Evolutionary conservation across 495 filamentous ascomycete genomes (phyloP).

Genomic region (Aspergillus conjunctus): DNA sequence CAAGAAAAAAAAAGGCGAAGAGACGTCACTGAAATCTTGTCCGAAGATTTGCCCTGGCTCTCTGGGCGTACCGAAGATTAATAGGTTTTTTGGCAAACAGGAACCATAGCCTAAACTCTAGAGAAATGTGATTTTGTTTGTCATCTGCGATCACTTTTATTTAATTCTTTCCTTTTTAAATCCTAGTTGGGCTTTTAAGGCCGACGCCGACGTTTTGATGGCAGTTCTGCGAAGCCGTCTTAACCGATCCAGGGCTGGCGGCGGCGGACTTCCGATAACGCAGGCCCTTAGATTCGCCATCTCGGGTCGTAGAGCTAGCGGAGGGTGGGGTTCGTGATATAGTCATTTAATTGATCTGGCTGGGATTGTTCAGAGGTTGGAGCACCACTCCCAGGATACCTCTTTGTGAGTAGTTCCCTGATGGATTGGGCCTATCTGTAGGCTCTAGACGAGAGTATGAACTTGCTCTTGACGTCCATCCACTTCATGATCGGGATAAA

Average conservation of each 20-base stretch:
- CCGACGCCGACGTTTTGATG: neutral
- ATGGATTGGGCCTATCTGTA: no score
- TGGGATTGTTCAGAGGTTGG: no score
- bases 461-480: no score
- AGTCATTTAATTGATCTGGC: no score
- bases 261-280: conserved; percentile 21
- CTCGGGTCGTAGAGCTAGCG: neutral
- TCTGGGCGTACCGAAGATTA: conserved; percentile 12
- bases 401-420: no score
- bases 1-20: no score
- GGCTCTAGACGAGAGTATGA: no score
- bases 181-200: neutral
- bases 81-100: conserved; percentile 12
- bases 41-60: neutral
- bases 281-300: conserved; percentile 7
- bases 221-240: conserved; percentile 13
- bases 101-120: conserved; percentile 5
- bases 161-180: conserved; percentile 5
- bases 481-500: no score
- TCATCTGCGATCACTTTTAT: neutral
- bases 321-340: neutral
- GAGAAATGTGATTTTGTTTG: neutral
- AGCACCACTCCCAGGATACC: no score
- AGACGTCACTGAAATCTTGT: conserved; percentile 14
- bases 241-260: conserved; percentile 17